These are phyloP conservation scores for Aspergillus taichungensis DNA, from an alignment of 495 filamentous ascomycete species.

Conservation along the genomic window DNA sequence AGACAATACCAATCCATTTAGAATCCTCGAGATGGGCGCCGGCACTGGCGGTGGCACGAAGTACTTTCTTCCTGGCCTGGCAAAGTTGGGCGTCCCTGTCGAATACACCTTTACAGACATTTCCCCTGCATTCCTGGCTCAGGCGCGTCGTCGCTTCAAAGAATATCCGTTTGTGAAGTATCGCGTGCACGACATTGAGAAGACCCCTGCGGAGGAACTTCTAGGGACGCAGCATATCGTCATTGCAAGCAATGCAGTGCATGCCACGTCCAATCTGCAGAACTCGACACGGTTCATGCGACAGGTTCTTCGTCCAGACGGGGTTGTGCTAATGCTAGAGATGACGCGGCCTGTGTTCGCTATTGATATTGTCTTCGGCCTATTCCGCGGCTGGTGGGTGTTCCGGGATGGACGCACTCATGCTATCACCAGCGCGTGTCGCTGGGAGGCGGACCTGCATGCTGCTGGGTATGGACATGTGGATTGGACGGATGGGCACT, in stretches of 20 bases:
- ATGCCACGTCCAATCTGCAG: slow-evolving; percentile 36
- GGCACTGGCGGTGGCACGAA: slow-evolving; percentile 38
- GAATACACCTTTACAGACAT: slow-evolving; percentile 45
- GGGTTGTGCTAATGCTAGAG: slow-evolving; percentile 33
- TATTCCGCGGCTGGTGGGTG: slow-evolving; percentile 48
- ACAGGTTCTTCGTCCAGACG: slow-evolving; percentile 25
- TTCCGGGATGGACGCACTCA: slow-evolving; percentile 42
- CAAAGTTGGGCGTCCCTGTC: slow-evolving; percentile 26
- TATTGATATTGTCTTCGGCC: slow-evolving; percentile 42
- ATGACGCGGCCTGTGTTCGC: slow-evolving; percentile 31
- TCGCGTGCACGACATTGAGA: slow-evolving; percentile 37
- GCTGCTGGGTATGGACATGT: slow-evolving; percentile 37
- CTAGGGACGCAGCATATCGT: slow-evolving; percentile 34
- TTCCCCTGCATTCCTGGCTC: slow-evolving; percentile 33
- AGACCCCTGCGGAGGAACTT: slow-evolving; percentile 23
- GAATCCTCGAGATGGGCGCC: slow-evolving; percentile 40
- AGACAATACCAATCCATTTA: slow-evolving; percentile 12
- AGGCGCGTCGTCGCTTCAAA: slow-evolving; percentile 27
- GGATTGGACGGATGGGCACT: slow-evolving; percentile 39
- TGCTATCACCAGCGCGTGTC: slow-evolving; percentile 22
- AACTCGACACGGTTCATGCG: slow-evolving; percentile 23
- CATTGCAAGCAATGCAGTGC: slow-evolving; percentile 40
- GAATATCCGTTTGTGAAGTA: slow-evolving; percentile 39
- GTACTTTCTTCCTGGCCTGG: slow-evolving; percentile 26
- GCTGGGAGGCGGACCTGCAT: slow-evolving; percentile 33